Percentiles rank a stretch among this genome's conserved stretches.
These are phyloP conservation scores for Xerocomellus amylosporus DNA, from an alignment of 768 basidiomycete species.

Conservation along the genomic window DNA sequence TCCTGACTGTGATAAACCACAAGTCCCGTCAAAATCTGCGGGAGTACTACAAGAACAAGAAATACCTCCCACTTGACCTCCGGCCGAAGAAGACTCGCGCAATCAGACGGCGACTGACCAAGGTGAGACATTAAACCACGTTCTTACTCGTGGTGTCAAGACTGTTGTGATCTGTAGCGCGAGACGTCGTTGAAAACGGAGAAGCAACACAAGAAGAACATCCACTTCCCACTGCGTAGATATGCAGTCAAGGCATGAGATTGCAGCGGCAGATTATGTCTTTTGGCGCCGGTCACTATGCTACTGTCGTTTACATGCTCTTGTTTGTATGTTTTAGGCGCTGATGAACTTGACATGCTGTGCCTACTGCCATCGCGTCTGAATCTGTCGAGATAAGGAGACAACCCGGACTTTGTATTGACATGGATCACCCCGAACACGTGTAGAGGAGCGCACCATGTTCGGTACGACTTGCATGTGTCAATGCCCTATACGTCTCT, in stretches of 20 bases:
- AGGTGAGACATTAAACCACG: slow-evolving; percentile 47
- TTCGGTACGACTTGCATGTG: slow-evolving; percentile 21
- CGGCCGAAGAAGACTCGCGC: slow-evolving; percentile 98
- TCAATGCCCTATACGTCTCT: slow-evolving; percentile 10
- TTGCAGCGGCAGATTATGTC: slow-evolving; percentile 21
- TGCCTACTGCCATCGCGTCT: slow-evolving; percentile 17
- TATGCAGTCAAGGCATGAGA: slow-evolving; percentile 91
- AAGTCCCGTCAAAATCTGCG: slow-evolving; percentile 96
- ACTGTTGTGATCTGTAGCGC: slow-evolving; percentile 46
- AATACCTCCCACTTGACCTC: slow-evolving; percentile 95
- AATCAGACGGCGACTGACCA: slow-evolving; percentile 91
- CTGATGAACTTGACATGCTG: slow-evolving; percentile 34
- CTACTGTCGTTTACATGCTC: slow-evolving; percentile 31
- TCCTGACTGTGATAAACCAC: slow-evolving; percentile 97
- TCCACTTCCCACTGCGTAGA: slow-evolving; percentile 91
- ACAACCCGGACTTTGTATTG: not conserved
- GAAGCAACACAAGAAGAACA: slow-evolving; percentile 92
- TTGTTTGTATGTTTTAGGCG: slow-evolving; percentile 41
- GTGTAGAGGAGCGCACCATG: slow-evolving; percentile 22
- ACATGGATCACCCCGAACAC: slow-evolving; percentile 18
- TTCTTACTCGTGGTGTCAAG: not conserved
- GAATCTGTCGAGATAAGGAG: too few species aligned
- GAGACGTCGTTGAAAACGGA: slow-evolving; percentile 84
- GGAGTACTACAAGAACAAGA: slow-evolving; percentile 97
- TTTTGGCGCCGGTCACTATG: slow-evolving; percentile 7